Evolutionary conservation across 2,329 filamentous ascomycete genomes (phyloP), one percentile per base, ranked within the genome.

Genomic region (Fusarium sororula): DNA sequence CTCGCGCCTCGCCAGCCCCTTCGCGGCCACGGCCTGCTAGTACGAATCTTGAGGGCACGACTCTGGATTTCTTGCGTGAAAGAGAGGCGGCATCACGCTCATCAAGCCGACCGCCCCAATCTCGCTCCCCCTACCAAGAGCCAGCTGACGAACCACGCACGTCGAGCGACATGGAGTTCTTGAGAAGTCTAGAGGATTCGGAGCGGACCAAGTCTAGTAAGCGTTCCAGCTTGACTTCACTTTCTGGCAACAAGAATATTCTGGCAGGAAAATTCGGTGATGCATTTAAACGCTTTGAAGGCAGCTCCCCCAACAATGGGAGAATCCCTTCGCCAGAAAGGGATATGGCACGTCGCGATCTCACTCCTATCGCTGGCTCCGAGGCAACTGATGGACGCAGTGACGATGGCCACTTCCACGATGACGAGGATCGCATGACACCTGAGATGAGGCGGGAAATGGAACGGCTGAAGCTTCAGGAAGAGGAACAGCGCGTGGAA

Each of bases 241-340:
- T 94, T 24, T 90, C 92, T 12, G 91, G 90, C 44, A 93, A 93
- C 32, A 97, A 96, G 82, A 94, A 90, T 65, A 90, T 97, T 42
- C 86, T 98, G n/a, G 92, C 91, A 10, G 94, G 95, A 30, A 94
- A 93, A 76, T 98, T 98, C 81, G 94, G 95, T 2, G 95, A 98
- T 78, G 95, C 96, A 7, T 98, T 98, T 84, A 94, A 96, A 79
- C 90, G 93, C 11, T 98, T 98, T 76, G 96, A 99, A 81, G 87
- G 85, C 30, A 88, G 86, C 67, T 82, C 68, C 79, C 77, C 73
- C 55, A 28, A 72, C 75, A 17, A 78, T 77, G 22, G 80, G 12
- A 83, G 86, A 41, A 85, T 85, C 20, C 84, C 87, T 4, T 89
- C 87, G 10, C 87, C 87, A 8, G 81, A 85, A 32, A 87, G 86